Evolutionary conservation across 2,329 filamentous ascomycete genomes (phyloP).

Genomic region (Neodidymelliopsis sp.): DNA sequence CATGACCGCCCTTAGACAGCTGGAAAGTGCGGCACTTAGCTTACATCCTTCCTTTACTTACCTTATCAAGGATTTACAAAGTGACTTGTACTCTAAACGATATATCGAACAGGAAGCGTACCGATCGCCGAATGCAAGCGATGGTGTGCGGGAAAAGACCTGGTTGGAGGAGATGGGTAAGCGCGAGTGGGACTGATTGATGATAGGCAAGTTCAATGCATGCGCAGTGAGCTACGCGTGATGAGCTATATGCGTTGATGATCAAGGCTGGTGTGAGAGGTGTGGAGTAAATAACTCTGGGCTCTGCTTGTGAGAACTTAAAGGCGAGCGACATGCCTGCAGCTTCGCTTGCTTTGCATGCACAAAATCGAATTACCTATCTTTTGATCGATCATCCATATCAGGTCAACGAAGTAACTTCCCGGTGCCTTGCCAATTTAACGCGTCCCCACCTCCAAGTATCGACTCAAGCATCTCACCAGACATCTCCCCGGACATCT

Average conservation of each 20-base stretch:
- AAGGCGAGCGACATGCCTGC: no score
- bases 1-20: no score
- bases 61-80: neutral
- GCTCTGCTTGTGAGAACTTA: no score
- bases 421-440: no score
- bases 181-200: conserved; percentile 1
- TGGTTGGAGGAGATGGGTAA: neutral
- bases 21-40: conserved; percentile 1
- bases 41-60: conserved; percentile 1
- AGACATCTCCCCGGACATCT: neutral
- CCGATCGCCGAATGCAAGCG: conserved; percentile 1
- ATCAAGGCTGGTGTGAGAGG: neutral
- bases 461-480: neutral
- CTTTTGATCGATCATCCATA: no score
- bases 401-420: no score
- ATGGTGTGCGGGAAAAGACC: neutral
- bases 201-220: neutral
- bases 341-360: no score
- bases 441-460: neutral
- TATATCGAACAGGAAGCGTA: neutral
- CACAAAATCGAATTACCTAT: no score
- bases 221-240: neutral
- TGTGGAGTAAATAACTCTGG: no score
- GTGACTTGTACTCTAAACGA: conserved; percentile 1
- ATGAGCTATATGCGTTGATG: neutral